Evolutionary conservation across 495 filamentous ascomycete species (phyloP).

Genomic region (Massariosphaeria phaeospora): DNA sequence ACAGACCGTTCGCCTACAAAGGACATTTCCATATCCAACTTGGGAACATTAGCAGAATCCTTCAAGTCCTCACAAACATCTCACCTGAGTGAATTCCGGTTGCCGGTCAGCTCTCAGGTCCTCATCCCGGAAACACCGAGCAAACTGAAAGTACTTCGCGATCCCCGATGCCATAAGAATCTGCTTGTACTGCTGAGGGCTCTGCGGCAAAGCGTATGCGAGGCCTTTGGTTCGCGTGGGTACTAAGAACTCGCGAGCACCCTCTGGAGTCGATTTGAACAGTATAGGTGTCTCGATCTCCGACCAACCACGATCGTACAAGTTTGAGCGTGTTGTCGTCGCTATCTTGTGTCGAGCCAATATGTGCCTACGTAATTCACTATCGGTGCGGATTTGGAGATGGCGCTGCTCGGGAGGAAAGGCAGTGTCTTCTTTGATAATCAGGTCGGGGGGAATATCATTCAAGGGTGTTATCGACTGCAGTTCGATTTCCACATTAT

Average conservation of each 20-base stretch:
- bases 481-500: constrained; percentile 57
- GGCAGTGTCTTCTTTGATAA: constrained; percentile 62
- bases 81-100: constrained; percentile 92
- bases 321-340: constrained; percentile 52
- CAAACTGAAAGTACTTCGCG: constrained; percentile 80
- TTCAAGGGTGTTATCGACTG: constrained; percentile 65
- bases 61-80: neutral
- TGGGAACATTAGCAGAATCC: neutral
- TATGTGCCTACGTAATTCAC: constrained; percentile 57
- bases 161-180: constrained; percentile 92
- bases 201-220: constrained; percentile 90
- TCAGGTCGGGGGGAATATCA: constrained; percentile 67
- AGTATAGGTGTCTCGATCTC: constrained; percentile 89
- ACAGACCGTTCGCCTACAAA: constrained; percentile 73
- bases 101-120: constrained; percentile 89
- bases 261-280: constrained; percentile 97
- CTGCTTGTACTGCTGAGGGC: constrained; percentile 98
- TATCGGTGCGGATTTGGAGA: constrained; percentile 73
- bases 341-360: constrained; percentile 53
- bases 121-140: constrained; percentile 92
- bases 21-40: constrained; percentile 90
- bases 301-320: constrained; percentile 48
- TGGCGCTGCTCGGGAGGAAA: constrained; percentile 73
- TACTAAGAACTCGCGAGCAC: constrained; percentile 91
- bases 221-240: constrained; percentile 70